Conservation (phyloP, 2,329 filamentous ascomycete genomes). For the Aureobasidium sp. region DNA sequence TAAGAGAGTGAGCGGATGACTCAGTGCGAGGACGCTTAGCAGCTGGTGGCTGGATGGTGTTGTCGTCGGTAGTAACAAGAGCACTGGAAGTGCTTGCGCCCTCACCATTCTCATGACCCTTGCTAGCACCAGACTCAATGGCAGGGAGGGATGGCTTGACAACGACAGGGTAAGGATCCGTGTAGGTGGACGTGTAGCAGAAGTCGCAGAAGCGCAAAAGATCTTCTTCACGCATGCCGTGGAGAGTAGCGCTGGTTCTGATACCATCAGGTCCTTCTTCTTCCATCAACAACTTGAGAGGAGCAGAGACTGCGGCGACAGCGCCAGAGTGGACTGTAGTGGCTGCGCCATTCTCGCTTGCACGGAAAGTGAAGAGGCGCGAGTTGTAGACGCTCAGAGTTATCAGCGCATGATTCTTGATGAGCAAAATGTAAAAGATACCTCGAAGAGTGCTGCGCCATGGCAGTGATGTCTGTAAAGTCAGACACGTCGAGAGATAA, state of each 20-base stretch:
- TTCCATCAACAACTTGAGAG: conserved; percentile 4
- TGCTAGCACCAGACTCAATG: not conserved
- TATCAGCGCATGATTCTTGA: not conserved
- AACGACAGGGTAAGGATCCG: conserved; percentile 1
- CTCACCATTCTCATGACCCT: not conserved
- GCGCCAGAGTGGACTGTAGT: conserved; percentile 9
- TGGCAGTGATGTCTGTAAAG: not conserved
- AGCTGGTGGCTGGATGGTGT: not conserved
- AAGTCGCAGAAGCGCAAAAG: conserved; percentile 12
- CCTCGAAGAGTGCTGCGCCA: not conserved
- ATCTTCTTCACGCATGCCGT: conserved; percentile 11
- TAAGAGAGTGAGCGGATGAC: not conserved
- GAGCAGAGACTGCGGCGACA: conserved; percentile 3
- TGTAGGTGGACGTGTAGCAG: conserved; percentile 2
- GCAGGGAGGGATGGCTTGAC: not conserved
- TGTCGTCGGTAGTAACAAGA: not conserved
- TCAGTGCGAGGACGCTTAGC: conserved; percentile 3
- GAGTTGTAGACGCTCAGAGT: not conserved
- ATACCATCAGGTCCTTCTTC: not conserved
- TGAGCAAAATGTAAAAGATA: not conserved
- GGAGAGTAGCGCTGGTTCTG: not conserved
- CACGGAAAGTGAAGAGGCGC: conserved; percentile 5
- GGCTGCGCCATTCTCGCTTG: conserved; percentile 1
- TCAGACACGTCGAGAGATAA: conserved; percentile 1
- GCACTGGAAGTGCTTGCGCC: not conserved